Evolutionary conservation across 352 stramenopile genomes (phyloP).

Genomic region (Phytophthora tubulina): DNA sequence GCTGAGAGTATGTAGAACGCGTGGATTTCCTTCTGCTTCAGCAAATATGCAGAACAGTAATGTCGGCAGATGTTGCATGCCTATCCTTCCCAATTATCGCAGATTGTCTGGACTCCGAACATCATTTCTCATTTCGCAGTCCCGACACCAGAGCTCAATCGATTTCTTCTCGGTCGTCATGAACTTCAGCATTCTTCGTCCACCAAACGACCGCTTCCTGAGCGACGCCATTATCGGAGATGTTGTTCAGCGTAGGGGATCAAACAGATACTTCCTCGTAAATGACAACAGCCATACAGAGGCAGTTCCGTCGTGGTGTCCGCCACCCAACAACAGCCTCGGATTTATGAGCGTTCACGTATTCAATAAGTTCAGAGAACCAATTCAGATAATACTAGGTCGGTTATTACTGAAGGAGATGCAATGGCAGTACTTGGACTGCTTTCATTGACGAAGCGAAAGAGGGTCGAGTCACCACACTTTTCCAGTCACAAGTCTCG

Average conservation of each 20-base stretch:
- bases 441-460: constrained; percentile 24
- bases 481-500: constrained; percentile 3
- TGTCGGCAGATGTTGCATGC: constrained; percentile 21
- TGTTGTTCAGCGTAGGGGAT: constrained; percentile 10
- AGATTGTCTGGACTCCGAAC: constrained; percentile 17
- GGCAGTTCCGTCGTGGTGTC: neutral
- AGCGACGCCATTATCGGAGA: constrained; percentile 25
- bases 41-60: neutral
- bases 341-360: neutral
- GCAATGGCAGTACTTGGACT: constrained; percentile 18
- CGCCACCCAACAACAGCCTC: neutral
- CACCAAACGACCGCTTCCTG: constrained; percentile 17
- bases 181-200: constrained; percentile 23
- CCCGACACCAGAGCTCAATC: constrained; percentile 7
- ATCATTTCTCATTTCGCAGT: constrained; percentile 31
- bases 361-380: neutral
- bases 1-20: constrained; percentile 14
- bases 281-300: neutral
- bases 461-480: constrained; percentile 1
- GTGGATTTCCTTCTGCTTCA: neutral
- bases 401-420: constrained; percentile 20
- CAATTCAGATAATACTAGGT: no score
- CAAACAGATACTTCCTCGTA: neutral
- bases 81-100: constrained; percentile 28
- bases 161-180: constrained; percentile 4